These are phyloP conservation scores for Syzygium grande DNA, from an alignment of 345 rosid genomes.

Conservation along the genomic window DNA sequence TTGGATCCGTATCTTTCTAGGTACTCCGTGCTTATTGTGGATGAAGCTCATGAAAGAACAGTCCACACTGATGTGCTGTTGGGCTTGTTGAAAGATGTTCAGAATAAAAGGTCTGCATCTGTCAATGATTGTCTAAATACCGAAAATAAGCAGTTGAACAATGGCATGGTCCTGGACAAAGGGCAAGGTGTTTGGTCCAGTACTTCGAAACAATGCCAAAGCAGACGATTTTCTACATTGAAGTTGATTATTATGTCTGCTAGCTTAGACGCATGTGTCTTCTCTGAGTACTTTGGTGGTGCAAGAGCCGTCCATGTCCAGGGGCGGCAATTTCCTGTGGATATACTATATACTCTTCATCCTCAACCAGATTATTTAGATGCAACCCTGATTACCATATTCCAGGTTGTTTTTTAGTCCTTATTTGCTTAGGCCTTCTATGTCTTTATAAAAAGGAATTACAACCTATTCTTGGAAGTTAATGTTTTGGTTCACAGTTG, in stretches of 20 bases:
- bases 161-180: constrained; percentile 11
- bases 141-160: constrained; percentile 16
- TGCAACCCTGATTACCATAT: constrained; percentile 64
- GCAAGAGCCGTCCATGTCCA: constrained; percentile 84
- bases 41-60: constrained; percentile 97
- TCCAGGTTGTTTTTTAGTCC: constrained; percentile 54
- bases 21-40: constrained; percentile 76
- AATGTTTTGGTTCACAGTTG: not conserved
- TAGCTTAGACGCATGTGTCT: constrained; percentile 87
- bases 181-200: constrained; percentile 22
- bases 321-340: constrained; percentile 84
- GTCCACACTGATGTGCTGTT: constrained; percentile 87
- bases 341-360: constrained; percentile 54
- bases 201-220: constrained; percentile 35
- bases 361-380: constrained; percentile 75
- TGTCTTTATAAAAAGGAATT: not conserved
- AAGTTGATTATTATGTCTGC: constrained; percentile 94
- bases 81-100: constrained; percentile 79
- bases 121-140: constrained; percentile 5
- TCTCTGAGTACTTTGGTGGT: constrained; percentile 74
- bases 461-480: not conserved
- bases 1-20: constrained; percentile 79
- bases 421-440: not conserved
- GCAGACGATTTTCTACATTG: constrained; percentile 45
- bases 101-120: constrained; percentile 43